Evolutionary conservation across 2,329 filamentous ascomycete genomes (phyloP).

Genomic region (Cladophialophora bantiana): DNA sequence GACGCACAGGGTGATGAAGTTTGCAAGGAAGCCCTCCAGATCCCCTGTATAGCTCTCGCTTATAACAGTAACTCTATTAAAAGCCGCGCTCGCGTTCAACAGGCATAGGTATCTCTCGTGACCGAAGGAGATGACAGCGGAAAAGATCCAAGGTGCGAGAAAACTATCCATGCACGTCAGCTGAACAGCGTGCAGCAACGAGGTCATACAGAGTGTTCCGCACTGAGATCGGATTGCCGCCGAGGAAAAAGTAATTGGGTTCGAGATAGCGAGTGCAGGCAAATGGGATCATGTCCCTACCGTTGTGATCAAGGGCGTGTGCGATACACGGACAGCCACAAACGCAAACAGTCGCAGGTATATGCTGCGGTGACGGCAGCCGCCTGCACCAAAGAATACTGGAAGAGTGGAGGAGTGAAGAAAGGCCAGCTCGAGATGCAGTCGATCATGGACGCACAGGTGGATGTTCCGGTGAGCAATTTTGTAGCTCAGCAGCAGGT

Average conservation of each 20-base stretch:
- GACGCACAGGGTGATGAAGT: constrained; percentile 11
- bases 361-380: constrained; percentile 37
- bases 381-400: constrained; percentile 36
- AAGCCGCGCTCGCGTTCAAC: not conserved
- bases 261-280: constrained; percentile 41
- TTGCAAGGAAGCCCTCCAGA: constrained; percentile 35
- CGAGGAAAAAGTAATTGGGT: constrained; percentile 37
- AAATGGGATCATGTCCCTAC: constrained; percentile 36
- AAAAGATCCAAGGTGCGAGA: not conserved
- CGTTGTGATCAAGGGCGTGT: constrained; percentile 38
- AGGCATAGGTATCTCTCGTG: not conserved
- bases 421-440: not conserved
- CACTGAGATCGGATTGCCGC: constrained; percentile 48
- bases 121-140: no score
- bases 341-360: constrained; percentile 34
- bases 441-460: not conserved
- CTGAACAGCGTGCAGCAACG: constrained; percentile 49
- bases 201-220: constrained; percentile 51
- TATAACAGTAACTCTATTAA: constrained; percentile 37
- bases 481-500: not conserved
- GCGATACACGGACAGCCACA: constrained; percentile 41
- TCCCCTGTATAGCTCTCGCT: constrained; percentile 42
- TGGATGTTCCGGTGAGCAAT: not conserved
- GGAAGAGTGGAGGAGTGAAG: constrained; percentile 23
- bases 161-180: constrained; percentile 47